Evolutionary conservation across 176 grass and related monocot species (phyloP), one percentile per base, ranked within the genome.

Genomic region (Aegilops umbellulata): DNA sequence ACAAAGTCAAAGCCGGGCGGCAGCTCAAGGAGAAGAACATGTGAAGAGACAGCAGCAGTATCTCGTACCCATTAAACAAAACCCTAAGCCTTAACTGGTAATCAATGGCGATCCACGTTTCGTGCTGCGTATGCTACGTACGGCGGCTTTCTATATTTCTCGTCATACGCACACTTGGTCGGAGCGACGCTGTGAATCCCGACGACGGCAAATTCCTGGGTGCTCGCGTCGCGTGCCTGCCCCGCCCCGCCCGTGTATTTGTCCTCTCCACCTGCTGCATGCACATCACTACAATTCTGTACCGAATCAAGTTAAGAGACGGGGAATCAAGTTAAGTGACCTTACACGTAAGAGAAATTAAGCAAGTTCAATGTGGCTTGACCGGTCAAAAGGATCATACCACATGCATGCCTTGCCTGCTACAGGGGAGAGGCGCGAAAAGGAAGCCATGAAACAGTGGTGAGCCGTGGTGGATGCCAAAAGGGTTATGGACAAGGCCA

Each of bases 31-130:
- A 9, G 25, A 65, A 55, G 78, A 55, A 78, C 78, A 55, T 31
- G 72, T 39, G 51, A 8, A 24, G 10, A 20, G 81, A 14, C 55
- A 31, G 27, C 12, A 49, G 20, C 12, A 49, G 71, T 24, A 86
- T 74, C 62, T 82, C 57, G 58, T 60, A 41, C 42, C 22, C 74
- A 66, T 6, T 87, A 90, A 90, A 87, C 89, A 90, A 90, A 90
- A 23, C 47, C 8, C 35, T 15, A 32, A n/a, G 61, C 30, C 84
- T 90, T 87, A 76, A 90, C 86, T 90, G 68, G 76, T 80, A 76
- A 78, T 87, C 78, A 91, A 84, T 84, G 61, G 74, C 27, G 85
- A 91, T 91, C 89, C 85, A 76, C 85, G 68, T 80, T 90, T 87
- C 80, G 76, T 90, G 85, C 89, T 84, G 89, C 71, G 38, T 77